Evolutionary conservation across 805 yeast species (phyloP).

Genomic region (Wickerhamomyces strasburgensis): DNA sequence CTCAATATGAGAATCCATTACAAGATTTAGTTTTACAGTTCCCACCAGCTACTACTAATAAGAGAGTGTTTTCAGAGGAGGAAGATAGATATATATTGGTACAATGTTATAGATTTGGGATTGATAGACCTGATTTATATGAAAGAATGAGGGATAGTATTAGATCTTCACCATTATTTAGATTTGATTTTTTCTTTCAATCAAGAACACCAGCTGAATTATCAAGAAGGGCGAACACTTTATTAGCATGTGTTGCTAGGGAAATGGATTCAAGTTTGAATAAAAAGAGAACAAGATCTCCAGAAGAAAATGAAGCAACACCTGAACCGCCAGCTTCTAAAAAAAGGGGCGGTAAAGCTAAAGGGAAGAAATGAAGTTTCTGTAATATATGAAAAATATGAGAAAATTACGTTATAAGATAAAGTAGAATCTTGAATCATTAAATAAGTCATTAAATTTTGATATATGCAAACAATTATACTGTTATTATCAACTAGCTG

Average conservation of each 20-base stretch:
- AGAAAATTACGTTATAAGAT: neutral
- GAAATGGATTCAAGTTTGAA: conserved; percentile 36
- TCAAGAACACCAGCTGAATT: conserved; percentile 75
- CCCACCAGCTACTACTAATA: conserved; percentile 65
- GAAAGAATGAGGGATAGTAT: conserved; percentile 76
- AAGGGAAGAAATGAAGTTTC: neutral
- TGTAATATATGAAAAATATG: neutral
- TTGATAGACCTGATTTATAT: conserved; percentile 72
- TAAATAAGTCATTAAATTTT: too few species aligned
- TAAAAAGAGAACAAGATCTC: conserved; percentile 12
- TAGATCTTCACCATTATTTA: conserved; percentile 68
- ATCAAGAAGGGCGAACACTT: conserved; percentile 73
- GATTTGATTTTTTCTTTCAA: conserved; percentile 83
- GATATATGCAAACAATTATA: too few species aligned
- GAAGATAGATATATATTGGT: conserved; percentile 86
- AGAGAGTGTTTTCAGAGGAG: conserved; percentile 73
- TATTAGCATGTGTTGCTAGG: conserved; percentile 67
- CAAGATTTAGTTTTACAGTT: conserved; percentile 67
- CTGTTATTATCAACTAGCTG: neutral
- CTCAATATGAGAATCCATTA: conserved; percentile 68
- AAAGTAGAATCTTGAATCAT: neutral
- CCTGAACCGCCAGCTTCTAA: neutral
- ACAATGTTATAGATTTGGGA: conserved; percentile 73
- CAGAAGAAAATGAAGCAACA: conserved; percentile 5
- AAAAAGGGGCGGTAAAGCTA: neutral